Evolutionary conservation across 352 stramenopile genomes (phyloP).

Genomic region (Globisporangium solare): DNA sequence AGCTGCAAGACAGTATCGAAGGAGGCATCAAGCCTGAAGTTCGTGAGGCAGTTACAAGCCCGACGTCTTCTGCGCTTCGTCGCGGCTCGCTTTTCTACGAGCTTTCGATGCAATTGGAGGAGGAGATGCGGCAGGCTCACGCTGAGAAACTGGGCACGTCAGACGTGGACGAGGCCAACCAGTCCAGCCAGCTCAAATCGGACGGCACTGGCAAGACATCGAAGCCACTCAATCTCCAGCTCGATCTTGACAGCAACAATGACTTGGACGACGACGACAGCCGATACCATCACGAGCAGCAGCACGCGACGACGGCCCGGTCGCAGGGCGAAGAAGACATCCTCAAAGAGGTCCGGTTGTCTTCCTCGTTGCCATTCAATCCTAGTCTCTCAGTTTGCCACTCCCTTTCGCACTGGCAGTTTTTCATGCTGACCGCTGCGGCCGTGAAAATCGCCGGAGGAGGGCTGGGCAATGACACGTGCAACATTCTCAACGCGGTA

Average conservation of each 20-base stretch:
- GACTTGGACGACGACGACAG: constrained; percentile 13
- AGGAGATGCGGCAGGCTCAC: constrained; percentile 15
- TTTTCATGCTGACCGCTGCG: constrained; percentile 55
- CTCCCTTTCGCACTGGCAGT: constrained; percentile 31
- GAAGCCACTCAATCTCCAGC: not conserved
- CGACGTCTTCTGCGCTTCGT: constrained; percentile 16
- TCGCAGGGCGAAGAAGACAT: constrained; percentile 24
- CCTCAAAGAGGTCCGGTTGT: constrained; percentile 39
- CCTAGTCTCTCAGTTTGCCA: constrained; percentile 31
- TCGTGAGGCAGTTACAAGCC: not conserved
- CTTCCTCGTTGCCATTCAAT: constrained; percentile 17
- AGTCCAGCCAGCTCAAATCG: not conserved
- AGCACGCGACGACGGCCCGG: constrained; percentile 4
- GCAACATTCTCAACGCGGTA: constrained; percentile 58
- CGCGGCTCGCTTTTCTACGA: constrained; percentile 44
- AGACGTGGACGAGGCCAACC: not conserved
- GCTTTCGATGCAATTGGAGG: constrained; percentile 31
- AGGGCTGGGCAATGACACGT: constrained; percentile 45
- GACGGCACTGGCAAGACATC: not conserved
- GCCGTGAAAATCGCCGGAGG: constrained; percentile 51
- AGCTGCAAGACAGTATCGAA: constrained; percentile 22
- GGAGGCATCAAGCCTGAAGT: not conserved
- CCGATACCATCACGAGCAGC: not conserved
- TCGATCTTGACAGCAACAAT: constrained; percentile 19
- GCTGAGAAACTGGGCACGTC: not conserved